These are phyloP conservation scores for Golubevia pallescens DNA, from an alignment of 1,284 basidiomycete genomes.

Conservation along the genomic window DNA sequence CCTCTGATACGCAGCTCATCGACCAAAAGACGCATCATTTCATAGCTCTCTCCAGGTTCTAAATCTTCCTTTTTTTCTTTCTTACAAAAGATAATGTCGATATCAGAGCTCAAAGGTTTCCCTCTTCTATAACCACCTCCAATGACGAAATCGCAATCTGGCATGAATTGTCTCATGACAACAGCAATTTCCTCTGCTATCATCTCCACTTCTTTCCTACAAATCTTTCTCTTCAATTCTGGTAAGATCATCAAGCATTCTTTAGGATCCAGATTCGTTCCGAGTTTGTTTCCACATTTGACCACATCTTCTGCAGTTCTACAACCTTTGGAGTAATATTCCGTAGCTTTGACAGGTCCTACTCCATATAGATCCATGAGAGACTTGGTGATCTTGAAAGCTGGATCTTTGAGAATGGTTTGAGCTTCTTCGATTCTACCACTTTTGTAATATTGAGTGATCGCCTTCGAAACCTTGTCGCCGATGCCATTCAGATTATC, in stretches of 20 bases:
- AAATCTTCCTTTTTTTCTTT: too few species aligned
- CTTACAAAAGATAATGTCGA: slow-evolving; percentile 33
- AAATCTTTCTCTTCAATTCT: slow-evolving; percentile 29
- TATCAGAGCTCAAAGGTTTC: slow-evolving; percentile 31
- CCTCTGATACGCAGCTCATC: too few species aligned
- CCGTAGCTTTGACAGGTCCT: slow-evolving; percentile 39
- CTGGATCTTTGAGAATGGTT: slow-evolving; percentile 34
- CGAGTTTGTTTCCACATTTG: neutral
- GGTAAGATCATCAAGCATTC: slow-evolving; percentile 36
- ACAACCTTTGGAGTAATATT: slow-evolving; percentile 46
- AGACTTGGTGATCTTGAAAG: slow-evolving; percentile 31
- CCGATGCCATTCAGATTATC: slow-evolving; percentile 48
- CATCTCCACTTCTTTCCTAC: slow-evolving; percentile 24
- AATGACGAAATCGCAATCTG: slow-evolving; percentile 22
- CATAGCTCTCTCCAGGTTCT: too few species aligned
- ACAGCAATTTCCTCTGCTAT: slow-evolving; percentile 19
- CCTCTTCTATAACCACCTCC: slow-evolving; percentile 43
- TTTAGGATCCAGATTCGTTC: too few species aligned
- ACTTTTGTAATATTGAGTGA: slow-evolving; percentile 36
- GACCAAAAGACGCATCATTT: too few species aligned
- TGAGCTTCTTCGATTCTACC: slow-evolving; percentile 44
- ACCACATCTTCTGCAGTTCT: slow-evolving; percentile 42
- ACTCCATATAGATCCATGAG: slow-evolving; percentile 55
- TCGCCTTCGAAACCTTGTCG: slow-evolving; percentile 33
- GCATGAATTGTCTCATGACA: slow-evolving; percentile 14